Evolutionary conservation across 176 grass and related monocot genomes (phyloP).

Genomic region (Eragrostis nindensis): DNA sequence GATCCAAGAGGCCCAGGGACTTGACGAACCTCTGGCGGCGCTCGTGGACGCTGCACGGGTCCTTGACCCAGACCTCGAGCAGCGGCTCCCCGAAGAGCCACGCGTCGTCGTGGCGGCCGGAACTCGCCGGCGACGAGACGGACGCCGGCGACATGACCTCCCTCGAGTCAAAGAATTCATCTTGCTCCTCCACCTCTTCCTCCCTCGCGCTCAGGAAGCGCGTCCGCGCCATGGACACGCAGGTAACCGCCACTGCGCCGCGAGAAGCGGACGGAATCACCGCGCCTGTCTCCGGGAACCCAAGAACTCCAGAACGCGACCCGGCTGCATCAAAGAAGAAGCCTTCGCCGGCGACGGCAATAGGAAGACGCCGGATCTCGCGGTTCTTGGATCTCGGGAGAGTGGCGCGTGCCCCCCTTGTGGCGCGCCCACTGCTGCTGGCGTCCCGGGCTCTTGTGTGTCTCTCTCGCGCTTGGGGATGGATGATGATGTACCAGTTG

Average conservation of each 20-base stretch:
- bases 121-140: no score
- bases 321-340: conserved; percentile 7
- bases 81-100: conserved; percentile 24
- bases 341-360: conserved; percentile 4
- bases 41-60: conserved; percentile 56
- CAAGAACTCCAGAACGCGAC: neutral
- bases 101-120: conserved; percentile 31
- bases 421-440: conserved; percentile 41
- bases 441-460: neutral
- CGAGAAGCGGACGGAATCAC: conserved; percentile 3
- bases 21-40: conserved; percentile 61
- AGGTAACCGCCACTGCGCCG: neutral
- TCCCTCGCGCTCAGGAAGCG: conserved; percentile 14
- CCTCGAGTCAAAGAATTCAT: conserved; percentile 83
- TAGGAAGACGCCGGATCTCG: conserved; percentile 39
- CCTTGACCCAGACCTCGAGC: conserved; percentile 64
- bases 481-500: conserved; percentile 35
- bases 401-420: neutral
- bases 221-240: conserved; percentile 38
- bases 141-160: conserved; percentile 77
- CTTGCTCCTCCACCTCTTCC: conserved; percentile 44
- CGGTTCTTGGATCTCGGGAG: conserved; percentile 38
- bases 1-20: conserved; percentile 58
- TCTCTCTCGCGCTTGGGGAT: conserved; percentile 1
- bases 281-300: neutral